Percentiles rank a stretch among this genome's conserved stretches.
Evolutionary conservation across 352 stramenopile genomes (phyloP).

Genomic region (Globisporangium abappressorium): DNA sequence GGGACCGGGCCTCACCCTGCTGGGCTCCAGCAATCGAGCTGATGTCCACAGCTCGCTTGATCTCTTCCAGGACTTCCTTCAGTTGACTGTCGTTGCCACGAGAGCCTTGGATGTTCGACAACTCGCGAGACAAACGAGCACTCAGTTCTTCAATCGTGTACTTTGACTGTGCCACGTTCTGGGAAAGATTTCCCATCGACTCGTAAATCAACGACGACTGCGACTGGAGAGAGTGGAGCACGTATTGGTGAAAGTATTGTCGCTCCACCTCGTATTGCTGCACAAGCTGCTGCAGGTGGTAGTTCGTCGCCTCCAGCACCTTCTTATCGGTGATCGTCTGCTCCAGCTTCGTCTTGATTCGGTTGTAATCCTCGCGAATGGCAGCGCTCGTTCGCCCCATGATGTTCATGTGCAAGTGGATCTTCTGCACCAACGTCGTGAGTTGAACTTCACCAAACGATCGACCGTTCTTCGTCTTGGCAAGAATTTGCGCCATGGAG

Average conservation of each 20-base stretch:
- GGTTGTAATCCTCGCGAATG: conserved; percentile 36
- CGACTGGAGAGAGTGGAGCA: conserved; percentile 24
- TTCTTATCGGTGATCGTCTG: conserved; percentile 36
- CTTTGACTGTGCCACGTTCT: conserved; percentile 23
- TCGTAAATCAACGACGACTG: conserved; percentile 24
- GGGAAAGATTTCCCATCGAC: conserved; percentile 20
- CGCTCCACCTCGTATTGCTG: conserved; percentile 35
- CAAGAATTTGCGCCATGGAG: conserved; percentile 37
- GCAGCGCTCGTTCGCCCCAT: conserved; percentile 36
- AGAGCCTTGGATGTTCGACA: conserved; percentile 16
- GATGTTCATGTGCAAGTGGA: conserved; percentile 40
- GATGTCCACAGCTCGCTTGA: conserved; percentile 17
- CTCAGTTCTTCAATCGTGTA: conserved; percentile 22
- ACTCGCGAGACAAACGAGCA: conserved; percentile 15
- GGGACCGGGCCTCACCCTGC: neutral
- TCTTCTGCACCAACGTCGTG: conserved; percentile 34
- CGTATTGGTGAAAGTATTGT: conserved; percentile 33
- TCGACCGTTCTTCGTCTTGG: conserved; percentile 26
- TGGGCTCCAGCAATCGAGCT: conserved; percentile 5
- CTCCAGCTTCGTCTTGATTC: conserved; percentile 30
- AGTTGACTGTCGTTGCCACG: conserved; percentile 18
- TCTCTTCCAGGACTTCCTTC: conserved; percentile 20
- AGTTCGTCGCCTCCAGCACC: conserved; percentile 27
- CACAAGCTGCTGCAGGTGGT: conserved; percentile 24
- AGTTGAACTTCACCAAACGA: conserved; percentile 36